phyloP scores from a whole-genome alignment of 2,329 filamentous ascomycete species.

The Peltaster fructicola region DNA sequence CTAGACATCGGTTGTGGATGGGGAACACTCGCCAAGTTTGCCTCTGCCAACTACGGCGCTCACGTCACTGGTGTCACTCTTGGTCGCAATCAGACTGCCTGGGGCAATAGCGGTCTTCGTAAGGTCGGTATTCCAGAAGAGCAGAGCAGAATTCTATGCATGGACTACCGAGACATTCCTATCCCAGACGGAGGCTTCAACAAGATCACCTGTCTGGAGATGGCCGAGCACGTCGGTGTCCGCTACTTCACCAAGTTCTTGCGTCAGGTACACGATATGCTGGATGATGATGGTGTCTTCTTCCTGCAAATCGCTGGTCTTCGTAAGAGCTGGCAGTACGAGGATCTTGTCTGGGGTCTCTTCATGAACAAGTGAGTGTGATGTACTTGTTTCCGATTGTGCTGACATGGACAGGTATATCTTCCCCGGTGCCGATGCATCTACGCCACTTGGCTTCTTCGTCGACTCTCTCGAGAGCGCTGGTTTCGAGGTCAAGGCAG shows the following conservation, averaged over 20 bases:
- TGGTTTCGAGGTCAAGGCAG: constrained; percentile 75
- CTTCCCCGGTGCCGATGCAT: constrained; percentile 93
- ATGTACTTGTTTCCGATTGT: too few relatives aligned
- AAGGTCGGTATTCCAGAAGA: constrained; percentile 65
- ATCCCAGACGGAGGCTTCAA: constrained; percentile 61
- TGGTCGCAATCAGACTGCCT: constrained; percentile 87
- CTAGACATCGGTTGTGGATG: constrained; percentile 96
- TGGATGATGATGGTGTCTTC: constrained; percentile 89
- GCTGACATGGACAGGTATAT: too few relatives aligned
- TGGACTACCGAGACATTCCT: constrained; percentile 92
- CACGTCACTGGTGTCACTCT: constrained; percentile 80
- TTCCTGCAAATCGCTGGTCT: constrained; percentile 93
- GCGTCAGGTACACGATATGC: constrained; percentile 80
- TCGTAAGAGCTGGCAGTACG: constrained; percentile 90
- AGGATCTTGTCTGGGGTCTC: constrained; percentile 92
- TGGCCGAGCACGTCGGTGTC: constrained; percentile 97
- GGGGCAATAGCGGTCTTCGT: constrained; percentile 82
- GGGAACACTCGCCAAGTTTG: constrained; percentile 90
- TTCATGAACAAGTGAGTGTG: constrained; percentile 96
- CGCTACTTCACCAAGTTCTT: constrained; percentile 70
- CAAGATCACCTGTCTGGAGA: constrained; percentile 94
- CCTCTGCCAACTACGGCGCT: constrained; percentile 79
- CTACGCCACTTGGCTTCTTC: constrained; percentile 77
- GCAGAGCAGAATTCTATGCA: constrained; percentile 84
- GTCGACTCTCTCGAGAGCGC: constrained; percentile 69